Evolutionary conservation across 129 eudicot species (phyloP), one percentile per base, ranked within the genome.

Genomic region (Apium graveolens): DNA sequence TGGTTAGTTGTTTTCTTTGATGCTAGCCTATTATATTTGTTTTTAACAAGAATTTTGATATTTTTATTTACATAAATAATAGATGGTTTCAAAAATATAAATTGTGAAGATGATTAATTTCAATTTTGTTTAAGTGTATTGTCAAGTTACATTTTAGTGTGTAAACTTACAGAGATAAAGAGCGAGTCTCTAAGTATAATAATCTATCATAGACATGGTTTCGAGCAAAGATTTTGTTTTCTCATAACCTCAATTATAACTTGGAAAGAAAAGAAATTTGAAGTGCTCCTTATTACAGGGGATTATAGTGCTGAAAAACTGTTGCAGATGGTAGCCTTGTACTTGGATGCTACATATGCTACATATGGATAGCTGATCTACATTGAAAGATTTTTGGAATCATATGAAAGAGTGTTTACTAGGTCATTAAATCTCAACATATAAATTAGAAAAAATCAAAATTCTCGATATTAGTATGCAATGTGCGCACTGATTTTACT

Each of bases 331-430:
- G 51, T 91, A 83, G 96, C 87, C 45, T 81, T 84, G 80, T 90
- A 91, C 84, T 83, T 95, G 76, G 98, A 95, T 84, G 96, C 94
- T 46, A 78, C 96, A 24, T 78, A 81, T 49, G 91, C 89, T n/a
- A n/a, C n/a, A 31, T 63, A 63, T 65, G 21, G 38, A 4, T 13
- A 29, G 39, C 10, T 27, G 71, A 65, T 65, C 39, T 65, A 21
- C 5, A 29, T 31, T 31, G 18, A 29, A 63, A 11, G 20, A 27
- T 5, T 29, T 29, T 27, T 62, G 31, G 24, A 26, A 0, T 62
- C 2, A 26, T 3, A 29, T 27, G 21, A 9, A 26, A 65, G 70
- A 11, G 70, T 65, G 71, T 65, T 65, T 65, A 2, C 21, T 31
- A 65, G 71, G 21, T 65, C 31, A 1, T 14, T 13, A 31, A 29